These are phyloP conservation scores for Kurtzmaniella quercitrusa DNA, from an alignment of 1,139 yeast species.

Conservation along the genomic window DNA sequence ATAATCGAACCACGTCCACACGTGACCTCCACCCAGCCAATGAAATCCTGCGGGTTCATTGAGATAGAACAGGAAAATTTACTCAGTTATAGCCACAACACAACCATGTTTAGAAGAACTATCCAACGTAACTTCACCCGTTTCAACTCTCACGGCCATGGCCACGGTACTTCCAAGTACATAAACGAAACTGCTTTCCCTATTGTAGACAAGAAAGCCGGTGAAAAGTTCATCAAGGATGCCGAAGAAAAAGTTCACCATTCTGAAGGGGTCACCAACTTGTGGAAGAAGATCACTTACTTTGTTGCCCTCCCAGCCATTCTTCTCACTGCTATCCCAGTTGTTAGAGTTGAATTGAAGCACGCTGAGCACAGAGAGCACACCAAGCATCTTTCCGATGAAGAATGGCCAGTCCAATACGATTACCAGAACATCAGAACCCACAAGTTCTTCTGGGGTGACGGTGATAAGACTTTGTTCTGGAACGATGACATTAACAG, in stretches of 20 bases:
- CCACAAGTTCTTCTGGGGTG: constrained; percentile 95
- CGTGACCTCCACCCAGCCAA: constrained; percentile 4
- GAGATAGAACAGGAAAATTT: constrained; percentile 1
- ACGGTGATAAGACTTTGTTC: constrained; percentile 95
- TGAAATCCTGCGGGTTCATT: constrained; percentile 6
- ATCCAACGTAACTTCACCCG: constrained; percentile 40
- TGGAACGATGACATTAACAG: constrained; percentile 94
- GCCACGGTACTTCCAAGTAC: constrained; percentile 36
- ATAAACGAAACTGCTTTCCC: constrained; percentile 38
- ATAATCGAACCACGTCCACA: background rate
- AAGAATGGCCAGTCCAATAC: constrained; percentile 88
- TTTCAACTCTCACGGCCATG: constrained; percentile 40
- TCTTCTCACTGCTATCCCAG: constrained; percentile 70
- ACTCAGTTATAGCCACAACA: background rate
- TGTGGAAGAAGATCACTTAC: constrained; percentile 84
- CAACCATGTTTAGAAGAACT: constrained; percentile 32
- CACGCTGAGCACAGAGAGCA: constrained; percentile 91
- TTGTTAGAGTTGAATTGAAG: constrained; percentile 73
- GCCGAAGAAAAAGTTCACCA: constrained; percentile 68
- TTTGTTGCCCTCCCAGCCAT: constrained; percentile 82
- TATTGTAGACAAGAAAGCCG: constrained; percentile 36
- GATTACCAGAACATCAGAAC: constrained; percentile 86
- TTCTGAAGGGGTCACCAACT: constrained; percentile 66
- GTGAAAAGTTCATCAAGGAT: constrained; percentile 38
- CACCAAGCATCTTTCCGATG: constrained; percentile 70